phyloP scores from a whole-genome alignment of 106 monocot genomes.

The Posidonia australis region DNA sequence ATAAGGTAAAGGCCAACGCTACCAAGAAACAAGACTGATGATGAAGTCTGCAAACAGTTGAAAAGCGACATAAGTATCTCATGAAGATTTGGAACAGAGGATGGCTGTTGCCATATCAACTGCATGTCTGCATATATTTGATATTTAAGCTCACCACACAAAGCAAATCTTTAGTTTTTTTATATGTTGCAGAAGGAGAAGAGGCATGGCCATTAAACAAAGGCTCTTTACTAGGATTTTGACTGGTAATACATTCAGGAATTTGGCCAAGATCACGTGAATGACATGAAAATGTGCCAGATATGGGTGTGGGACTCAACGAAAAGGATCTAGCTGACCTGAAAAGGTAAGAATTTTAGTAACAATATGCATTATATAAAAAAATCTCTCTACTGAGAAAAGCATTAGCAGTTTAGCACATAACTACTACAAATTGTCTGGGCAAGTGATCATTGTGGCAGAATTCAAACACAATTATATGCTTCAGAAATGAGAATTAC shows the following conservation, averaged over 20 bases:
- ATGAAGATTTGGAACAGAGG: no score
- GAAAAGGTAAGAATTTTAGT: slow-evolving; percentile 8
- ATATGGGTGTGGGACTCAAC: slow-evolving; percentile 48
- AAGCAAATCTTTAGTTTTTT: slow-evolving; percentile 34
- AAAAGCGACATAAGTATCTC: not conserved
- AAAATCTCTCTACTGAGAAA: not conserved
- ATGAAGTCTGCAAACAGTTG: slow-evolving; percentile 35
- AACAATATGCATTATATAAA: not conserved
- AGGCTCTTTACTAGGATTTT: slow-evolving; percentile 26
- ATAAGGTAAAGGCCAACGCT: slow-evolving; percentile 16
- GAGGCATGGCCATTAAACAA: slow-evolving; percentile 18
- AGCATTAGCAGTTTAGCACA: not conserved
- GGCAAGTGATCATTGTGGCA: not conserved
- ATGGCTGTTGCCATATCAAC: not conserved
- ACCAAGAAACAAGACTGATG: slow-evolving; percentile 25
- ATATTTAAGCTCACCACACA: slow-evolving; percentile 40
- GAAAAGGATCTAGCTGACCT: slow-evolving; percentile 88
- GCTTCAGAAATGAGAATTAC: slow-evolving; percentile 26
- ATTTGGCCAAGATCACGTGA: slow-evolving; percentile 17
- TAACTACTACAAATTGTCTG: not conserved
- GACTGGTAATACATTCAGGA: slow-evolving; percentile 12
- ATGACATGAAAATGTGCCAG: slow-evolving; percentile 27
- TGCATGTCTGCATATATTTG: not conserved
- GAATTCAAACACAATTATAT: not conserved
- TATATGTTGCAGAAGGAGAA: slow-evolving; percentile 25